Conservation (phyloP, 345 rosid species). For the Passiflora organensis region DNA sequence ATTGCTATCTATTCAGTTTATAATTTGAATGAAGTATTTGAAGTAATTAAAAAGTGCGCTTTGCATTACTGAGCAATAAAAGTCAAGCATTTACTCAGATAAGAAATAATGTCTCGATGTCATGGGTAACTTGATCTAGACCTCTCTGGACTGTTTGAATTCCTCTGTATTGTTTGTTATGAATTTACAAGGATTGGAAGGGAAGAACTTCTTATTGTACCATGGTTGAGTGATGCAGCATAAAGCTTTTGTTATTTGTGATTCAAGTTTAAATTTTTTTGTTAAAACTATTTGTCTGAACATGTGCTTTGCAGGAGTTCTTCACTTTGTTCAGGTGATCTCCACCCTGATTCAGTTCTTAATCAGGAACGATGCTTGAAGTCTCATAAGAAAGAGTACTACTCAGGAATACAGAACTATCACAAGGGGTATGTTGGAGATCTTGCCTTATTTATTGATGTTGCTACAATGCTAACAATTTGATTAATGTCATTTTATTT, state of each 20-base stretch:
- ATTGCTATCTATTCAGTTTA: no score
- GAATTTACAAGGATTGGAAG: background rate
- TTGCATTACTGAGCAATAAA: no score
- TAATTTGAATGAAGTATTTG: no score
- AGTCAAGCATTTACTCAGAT: no score
- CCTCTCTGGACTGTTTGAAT: background rate
- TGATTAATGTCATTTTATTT: slow-evolving; percentile 8
- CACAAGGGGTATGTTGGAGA: slow-evolving; percentile 58
- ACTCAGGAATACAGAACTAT: slow-evolving; percentile 60
- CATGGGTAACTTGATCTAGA: background rate
- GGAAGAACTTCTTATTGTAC: background rate
- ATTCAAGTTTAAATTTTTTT: slow-evolving; percentile 14
- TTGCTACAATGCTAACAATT: slow-evolving; percentile 14
- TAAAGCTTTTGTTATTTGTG: slow-evolving; percentile 8
- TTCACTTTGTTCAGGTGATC: slow-evolving; percentile 61
- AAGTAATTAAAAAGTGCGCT: no score
- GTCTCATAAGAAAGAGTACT: slow-evolving; percentile 47
- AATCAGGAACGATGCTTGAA: slow-evolving; percentile 45
- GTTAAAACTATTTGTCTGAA: slow-evolving; percentile 29
- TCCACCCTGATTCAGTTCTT: slow-evolving; percentile 78
- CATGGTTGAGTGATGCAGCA: background rate
- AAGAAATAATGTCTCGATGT: background rate
- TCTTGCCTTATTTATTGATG: background rate
- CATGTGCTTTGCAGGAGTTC: slow-evolving; percentile 63
- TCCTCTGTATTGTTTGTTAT: background rate